Evolutionary conservation across 306 rosid genomes (phyloP).

Genomic region (Begonia peltatifolia): DNA sequence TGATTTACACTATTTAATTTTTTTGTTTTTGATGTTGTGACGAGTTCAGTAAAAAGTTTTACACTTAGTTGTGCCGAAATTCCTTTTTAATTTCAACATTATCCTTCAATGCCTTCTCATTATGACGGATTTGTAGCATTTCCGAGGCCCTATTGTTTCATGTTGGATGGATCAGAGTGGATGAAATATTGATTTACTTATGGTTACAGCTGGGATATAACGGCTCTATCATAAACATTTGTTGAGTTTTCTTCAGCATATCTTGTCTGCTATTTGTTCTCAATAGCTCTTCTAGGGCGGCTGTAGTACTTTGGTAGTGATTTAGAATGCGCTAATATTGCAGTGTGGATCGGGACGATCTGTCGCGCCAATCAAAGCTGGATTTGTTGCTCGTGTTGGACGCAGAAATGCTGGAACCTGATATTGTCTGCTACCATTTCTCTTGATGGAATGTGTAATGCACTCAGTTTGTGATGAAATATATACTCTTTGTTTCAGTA

Average conservation of each 20-base stretch:
- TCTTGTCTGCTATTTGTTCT: too few species aligned
- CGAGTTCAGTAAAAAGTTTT: too few species aligned
- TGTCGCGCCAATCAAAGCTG: constrained; percentile 92
- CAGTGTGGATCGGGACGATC: constrained; percentile 95
- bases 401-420: constrained; percentile 66
- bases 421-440: neutral
- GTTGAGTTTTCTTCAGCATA: too few species aligned
- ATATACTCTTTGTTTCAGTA: neutral
- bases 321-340: constrained; percentile 3
- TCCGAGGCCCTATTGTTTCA: too few species aligned
- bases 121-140: constrained; percentile 6
- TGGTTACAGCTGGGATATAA: too few species aligned
- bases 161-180: too few species aligned
- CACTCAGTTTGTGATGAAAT: neutral
- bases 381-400: constrained; percentile 96
- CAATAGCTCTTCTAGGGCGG: neutral
- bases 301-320: neutral
- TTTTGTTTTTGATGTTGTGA: too few species aligned
- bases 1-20: too few species aligned
- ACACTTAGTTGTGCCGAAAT: too few species aligned
- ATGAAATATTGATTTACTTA: neutral
- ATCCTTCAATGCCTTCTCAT: neutral
- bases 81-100: too few species aligned
- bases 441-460: neutral
- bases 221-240: too few species aligned